Percentiles rank a stretch among this genome's conserved stretches.
These are phyloP conservation scores for Amanita brunnescens DNA, from an alignment of 768 basidiomycete species.

Conservation along the genomic window DNA sequence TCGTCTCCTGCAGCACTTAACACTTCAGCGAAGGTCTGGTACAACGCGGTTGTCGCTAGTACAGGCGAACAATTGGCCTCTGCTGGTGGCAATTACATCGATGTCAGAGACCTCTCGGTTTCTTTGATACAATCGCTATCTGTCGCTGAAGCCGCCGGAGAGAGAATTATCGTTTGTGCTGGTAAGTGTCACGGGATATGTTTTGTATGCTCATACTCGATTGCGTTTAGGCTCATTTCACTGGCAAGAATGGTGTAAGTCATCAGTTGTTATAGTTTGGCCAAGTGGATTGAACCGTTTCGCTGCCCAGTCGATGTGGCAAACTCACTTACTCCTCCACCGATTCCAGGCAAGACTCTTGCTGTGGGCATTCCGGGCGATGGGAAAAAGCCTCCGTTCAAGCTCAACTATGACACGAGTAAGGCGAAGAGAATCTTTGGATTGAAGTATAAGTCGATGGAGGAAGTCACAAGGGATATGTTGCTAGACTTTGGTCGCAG, in stretches of 20 bases:
- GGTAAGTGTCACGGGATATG: not conserved
- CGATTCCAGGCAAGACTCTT: slow-evolving; percentile 17
- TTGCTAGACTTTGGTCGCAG: slow-evolving; percentile 2
- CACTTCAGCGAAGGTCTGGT: slow-evolving; percentile 25
- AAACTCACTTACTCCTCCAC: slow-evolving; percentile 17
- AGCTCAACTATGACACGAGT: not conserved
- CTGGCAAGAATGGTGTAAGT: slow-evolving; percentile 31
- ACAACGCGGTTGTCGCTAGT: slow-evolving; percentile 17
- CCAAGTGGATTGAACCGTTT: not conserved
- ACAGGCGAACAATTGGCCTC: slow-evolving; percentile 13
- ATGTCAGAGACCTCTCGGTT: slow-evolving; percentile 44
- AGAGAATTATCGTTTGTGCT: slow-evolving; percentile 44
- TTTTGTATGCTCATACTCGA: not conserved
- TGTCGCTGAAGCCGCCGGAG: slow-evolving; percentile 24
- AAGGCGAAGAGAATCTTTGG: not conserved
- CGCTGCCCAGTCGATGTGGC: slow-evolving; percentile 24
- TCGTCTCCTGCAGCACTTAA: slow-evolving; percentile 26
- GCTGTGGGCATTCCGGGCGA: slow-evolving; percentile 14
- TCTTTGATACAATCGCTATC: slow-evolving; percentile 45
- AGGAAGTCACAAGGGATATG: slow-evolving; percentile 5
- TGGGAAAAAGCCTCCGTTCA: not conserved
- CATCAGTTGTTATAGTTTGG: not conserved
- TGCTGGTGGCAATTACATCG: slow-evolving; percentile 29
- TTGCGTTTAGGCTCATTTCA: slow-evolving; percentile 13
- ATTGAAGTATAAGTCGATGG: slow-evolving; percentile 9